phyloP scores from a whole-genome alignment of 768 basidiomycete genomes.

The Nidula microcarpa region DNA sequence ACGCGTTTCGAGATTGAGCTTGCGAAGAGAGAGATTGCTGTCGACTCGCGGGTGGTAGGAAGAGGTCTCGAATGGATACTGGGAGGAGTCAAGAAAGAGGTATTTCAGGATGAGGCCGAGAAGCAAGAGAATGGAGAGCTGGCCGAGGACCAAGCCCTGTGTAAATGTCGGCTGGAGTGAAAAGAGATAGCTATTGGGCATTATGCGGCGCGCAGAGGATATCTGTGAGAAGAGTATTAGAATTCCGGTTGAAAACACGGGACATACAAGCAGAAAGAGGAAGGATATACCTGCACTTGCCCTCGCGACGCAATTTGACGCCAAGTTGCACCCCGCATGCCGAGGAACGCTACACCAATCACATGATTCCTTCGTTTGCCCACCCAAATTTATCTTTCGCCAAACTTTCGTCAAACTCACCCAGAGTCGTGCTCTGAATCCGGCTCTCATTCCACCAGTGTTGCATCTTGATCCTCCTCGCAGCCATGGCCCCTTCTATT shows the following conservation, averaged over 20 bases:
- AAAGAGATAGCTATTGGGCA: conserved; percentile 61
- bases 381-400: no score
- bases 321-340: no score
- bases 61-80: conserved; percentile 49
- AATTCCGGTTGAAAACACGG: no score
- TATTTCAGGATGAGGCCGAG: conserved; percentile 85
- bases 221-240: no score
- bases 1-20: conserved; percentile 22
- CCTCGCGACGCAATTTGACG: no score
- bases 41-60: conserved; percentile 60
- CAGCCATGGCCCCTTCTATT: not conserved
- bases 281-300: no score
- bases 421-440: no score
- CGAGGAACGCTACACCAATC: no score
- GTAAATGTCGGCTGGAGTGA: conserved; percentile 89
- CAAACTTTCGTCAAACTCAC: no score
- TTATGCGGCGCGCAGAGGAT: conserved; percentile 9
- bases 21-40: conserved; percentile 38
- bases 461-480: not conserved
- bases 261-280: no score
- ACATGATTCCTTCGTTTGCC: no score
- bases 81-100: conserved; percentile 85
- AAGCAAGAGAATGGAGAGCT: conserved; percentile 80
- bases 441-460: not conserved
- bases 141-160: conserved; percentile 90